Evolutionary conservation across 768 basidiomycete genomes (phyloP).

Genomic region (Grammothele lineata): DNA sequence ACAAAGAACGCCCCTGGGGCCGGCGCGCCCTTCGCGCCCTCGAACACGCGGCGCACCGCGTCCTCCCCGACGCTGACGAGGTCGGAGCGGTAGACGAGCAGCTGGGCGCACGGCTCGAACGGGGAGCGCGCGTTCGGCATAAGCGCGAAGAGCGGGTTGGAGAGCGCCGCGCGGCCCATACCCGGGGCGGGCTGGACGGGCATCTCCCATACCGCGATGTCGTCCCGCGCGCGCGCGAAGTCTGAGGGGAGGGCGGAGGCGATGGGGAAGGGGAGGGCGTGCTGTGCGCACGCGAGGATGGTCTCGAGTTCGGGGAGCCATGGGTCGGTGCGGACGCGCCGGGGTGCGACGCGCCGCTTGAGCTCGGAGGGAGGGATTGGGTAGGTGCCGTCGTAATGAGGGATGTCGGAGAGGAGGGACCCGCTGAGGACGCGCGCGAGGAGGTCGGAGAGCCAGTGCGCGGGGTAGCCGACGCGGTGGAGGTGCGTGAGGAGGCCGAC

Average conservation of each 20-base stretch:
- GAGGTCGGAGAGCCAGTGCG: conserved; percentile 34
- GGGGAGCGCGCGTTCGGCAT: conserved; percentile 1
- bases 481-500: conserved; percentile 30
- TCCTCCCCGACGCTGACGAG: neutral
- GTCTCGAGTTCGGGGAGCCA: conserved; percentile 23
- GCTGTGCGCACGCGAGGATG: conserved; percentile 17
- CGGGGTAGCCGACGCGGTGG: conserved; percentile 31
- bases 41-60: conserved; percentile 3
- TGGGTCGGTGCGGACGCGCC: conserved; percentile 19
- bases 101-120: conserved; percentile 5
- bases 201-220: conserved; percentile 5
- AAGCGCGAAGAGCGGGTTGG: no score
- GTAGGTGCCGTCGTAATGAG: conserved; percentile 22
- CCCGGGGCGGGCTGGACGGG: neutral
- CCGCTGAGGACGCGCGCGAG: conserved; percentile 24
- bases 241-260: conserved; percentile 4
- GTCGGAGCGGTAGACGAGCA: conserved; percentile 7
- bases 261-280: conserved; percentile 20
- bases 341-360: conserved; percentile 11
- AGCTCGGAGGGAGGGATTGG: conserved; percentile 25
- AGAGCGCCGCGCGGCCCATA: neutral
- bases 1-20: conserved; percentile 9
- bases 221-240: conserved; percentile 12
- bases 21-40: conserved; percentile 1
- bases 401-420: conserved; percentile 23